A percentile compares a stretch with the other conserved stretches of the same genome.
These are phyloP conservation scores for Agaricus blazei DNA, from an alignment of 768 basidiomycete genomes.

Conservation along the genomic window DNA sequence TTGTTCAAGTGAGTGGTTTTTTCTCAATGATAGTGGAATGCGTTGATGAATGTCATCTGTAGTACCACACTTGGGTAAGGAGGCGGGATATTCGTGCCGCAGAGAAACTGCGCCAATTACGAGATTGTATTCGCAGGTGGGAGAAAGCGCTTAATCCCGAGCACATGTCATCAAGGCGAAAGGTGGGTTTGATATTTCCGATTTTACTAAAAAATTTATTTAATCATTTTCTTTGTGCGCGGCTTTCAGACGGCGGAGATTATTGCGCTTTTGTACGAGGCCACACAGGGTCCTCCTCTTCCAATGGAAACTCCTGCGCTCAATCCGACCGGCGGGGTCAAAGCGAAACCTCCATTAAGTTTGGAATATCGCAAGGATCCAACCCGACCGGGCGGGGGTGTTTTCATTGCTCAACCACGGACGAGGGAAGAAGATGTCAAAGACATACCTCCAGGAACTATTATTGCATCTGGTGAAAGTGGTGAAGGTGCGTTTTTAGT, in stretches of 20 bases:
- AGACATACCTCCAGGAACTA: conserved; percentile 50
- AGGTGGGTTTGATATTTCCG: conserved; percentile 36
- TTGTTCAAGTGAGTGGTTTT: conserved; percentile 68
- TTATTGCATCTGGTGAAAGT: conserved; percentile 31
- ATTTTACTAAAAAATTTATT: neutral
- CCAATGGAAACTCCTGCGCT: conserved; percentile 56
- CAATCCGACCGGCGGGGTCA: conserved; percentile 76
- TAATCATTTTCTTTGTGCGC: neutral
- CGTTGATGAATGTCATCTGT: conserved; percentile 9
- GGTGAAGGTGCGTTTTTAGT: conserved; percentile 31
- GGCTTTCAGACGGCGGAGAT: conserved; percentile 77
- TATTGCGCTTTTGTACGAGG: conserved; percentile 86
- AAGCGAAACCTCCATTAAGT: conserved; percentile 44
- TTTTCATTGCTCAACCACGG: conserved; percentile 65
- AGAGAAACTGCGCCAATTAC: conserved; percentile 68
- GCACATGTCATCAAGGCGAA: conserved; percentile 91
- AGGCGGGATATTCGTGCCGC: conserved; percentile 74
- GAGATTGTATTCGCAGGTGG: conserved; percentile 85
- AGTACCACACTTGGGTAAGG: conserved; percentile 95
- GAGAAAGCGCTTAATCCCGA: conserved; percentile 83
- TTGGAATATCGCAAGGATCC: conserved; percentile 77
- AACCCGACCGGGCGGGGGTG: conserved; percentile 79
- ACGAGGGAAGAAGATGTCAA: conserved; percentile 38
- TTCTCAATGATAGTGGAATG: conserved; percentile 5
- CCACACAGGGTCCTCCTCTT: conserved; percentile 69